Base-by-base conservation (phyloP, 2,329 filamentous ascomycete species). In the Cryphonectria carpinicola region DNA sequence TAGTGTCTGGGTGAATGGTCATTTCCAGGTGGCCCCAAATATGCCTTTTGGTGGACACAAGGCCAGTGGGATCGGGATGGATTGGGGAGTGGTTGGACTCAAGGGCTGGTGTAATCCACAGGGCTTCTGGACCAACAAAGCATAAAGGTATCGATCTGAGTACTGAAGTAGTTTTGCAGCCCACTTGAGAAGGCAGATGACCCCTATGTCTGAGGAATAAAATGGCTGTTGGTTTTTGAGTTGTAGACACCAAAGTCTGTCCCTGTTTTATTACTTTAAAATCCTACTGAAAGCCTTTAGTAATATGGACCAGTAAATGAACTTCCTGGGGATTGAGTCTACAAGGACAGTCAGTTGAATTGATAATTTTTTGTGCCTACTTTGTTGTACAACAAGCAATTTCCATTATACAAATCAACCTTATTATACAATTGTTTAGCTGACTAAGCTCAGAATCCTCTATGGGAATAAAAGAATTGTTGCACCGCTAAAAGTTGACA, bases 1-100 rank as follows among this genome's bases (percentile, higher is more conserved):
- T 5, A 86, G 80, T 54, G 84, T 88, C 22, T 89, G 84, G 77
- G 80, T 88, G 72, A 89, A 89, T 78, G 75, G 76, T 0, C 81
- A 83, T 71, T 79, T 81, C 19, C 78, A 81, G 22, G 56, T 82
- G 0, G 74, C 76, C 0, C 77, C 81, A 0, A 75, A 78, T 4
- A 79, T 79, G 11, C 81, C 85, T 0, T 87, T 85, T 73, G 84
- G 82, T 1, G 85, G 86, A 0, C 81, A 85, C 74, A 87, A 87
- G 77, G 73, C 83, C 52, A 86, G 84, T 64, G 86, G 85, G 0
- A 73, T 86, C 2, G 85, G 86, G 4, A 80, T 80, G 68, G 85
- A 88, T 66, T 83, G 77, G 75, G 83, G 83, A 0, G 43, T 81
- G n/a, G 78, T 79, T 22, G 81, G 81, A 0, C 72, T 83, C 52